Base-by-base conservation (phyloP, 805 yeast genomes). In the Candida corydali region DNA sequence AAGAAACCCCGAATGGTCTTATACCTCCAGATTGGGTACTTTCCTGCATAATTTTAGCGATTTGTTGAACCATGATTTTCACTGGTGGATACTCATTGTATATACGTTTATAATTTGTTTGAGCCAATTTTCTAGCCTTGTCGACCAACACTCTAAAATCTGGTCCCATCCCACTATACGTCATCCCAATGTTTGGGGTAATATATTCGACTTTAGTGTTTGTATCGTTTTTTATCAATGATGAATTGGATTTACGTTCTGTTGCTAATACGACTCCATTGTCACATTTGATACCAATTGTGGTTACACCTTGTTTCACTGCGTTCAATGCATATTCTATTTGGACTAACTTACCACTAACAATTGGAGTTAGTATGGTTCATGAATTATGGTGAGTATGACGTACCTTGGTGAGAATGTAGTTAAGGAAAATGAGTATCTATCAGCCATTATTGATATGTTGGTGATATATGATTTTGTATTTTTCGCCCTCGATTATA, bases 21-120 rank as follows among this genome's bases (percentile, higher is more conserved):
- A 93, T 96, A 63, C 98, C 99, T 35, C 97, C 98, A 36, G 88
- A 81, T 59, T 93, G 98, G 2, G 98, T 93, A n/a, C 95, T 89
- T 60, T 91, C 97, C 63, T 93, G 99, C 86, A 93, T 94, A 37
- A 88, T 82, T 55, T 85, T 85, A 37, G 99, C 99, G 47, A 93
- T 79, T 59, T 93, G 96, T 44, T 89, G 86, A 18, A 93, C 98
- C 50, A 93, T 70, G 46, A 91, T 83, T 57, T 86, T 85, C 3
- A 96, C 93, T 30, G 98, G 97, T 9, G 98, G 99, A 62, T 93
- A 86, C 63, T 93, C 98, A 58, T 91, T 89, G 67, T 91, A 93
- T 43, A 89, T 72, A 57, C 96, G 78, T 67, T 91, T 89, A 65
- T 93, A 93, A 54, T 83, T 77, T 16, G 96, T 81, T 60, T 93